A percentile compares a stretch with the other conserved stretches of the same genome.
phyloP scores from a whole-genome alignment of 2,329 filamentous ascomycete genomes.

The Albophoma yamanashiensis region DNA sequence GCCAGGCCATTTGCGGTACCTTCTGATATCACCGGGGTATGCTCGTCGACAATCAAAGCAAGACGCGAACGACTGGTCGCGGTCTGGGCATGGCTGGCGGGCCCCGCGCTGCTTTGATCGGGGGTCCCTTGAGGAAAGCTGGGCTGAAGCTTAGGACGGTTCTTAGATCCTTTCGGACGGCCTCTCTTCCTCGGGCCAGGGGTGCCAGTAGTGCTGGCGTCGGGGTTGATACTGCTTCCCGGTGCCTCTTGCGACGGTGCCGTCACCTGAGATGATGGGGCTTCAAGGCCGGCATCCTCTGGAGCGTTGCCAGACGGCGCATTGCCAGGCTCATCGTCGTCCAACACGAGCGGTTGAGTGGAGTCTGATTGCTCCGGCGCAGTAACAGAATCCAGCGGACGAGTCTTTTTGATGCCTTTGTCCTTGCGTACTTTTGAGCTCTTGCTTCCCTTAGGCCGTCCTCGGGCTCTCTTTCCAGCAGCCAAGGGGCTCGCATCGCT shows the following conservation, averaged over 20 bases:
- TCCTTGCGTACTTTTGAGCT: constrained; percentile 29
- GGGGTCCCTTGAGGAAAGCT: constrained; percentile 2
- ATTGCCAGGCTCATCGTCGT: neutral
- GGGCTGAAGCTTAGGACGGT: constrained; percentile 21
- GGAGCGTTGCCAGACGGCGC: neutral
- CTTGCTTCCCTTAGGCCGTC: constrained; percentile 45
- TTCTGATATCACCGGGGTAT: neutral
- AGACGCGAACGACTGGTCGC: constrained; percentile 2
- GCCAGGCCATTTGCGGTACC: neutral
- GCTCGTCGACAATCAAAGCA: neutral
- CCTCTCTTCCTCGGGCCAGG: constrained; percentile 20
- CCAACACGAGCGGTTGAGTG: neutral
- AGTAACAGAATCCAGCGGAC: neutral
- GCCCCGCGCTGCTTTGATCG: neutral
- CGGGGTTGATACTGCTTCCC: constrained; percentile 1
- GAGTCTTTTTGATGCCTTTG: constrained; percentile 39
- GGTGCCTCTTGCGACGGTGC: neutral
- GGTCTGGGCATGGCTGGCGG: neutral
- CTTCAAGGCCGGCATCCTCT: neutral
- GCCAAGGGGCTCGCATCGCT: neutral
- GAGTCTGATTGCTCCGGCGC: neutral
- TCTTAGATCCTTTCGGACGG: constrained; percentile 36
- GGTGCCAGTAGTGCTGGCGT: constrained; percentile 8
- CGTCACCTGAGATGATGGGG: neutral
- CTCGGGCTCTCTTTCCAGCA: constrained; percentile 32